Evolutionary conservation across 139 green algal genomes (phyloP).

Genomic region (Chlamydomonas sphaeroides): DNA sequence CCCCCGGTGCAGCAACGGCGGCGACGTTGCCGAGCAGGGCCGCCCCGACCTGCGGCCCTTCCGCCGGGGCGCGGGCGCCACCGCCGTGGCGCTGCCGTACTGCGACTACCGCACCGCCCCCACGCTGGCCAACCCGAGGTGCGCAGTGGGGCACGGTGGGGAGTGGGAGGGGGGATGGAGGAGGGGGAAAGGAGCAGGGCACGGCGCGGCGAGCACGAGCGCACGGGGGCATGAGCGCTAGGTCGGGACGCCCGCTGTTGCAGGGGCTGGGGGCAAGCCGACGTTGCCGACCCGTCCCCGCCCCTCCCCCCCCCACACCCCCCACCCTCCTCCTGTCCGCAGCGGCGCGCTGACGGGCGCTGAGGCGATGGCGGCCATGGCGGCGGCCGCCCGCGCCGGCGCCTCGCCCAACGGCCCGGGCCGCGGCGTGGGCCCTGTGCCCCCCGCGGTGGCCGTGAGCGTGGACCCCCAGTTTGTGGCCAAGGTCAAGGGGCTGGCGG

Average conservation of each 20-base stretch:
- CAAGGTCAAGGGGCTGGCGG: slow-evolving; percentile 6
- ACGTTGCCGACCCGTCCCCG: too few species aligned
- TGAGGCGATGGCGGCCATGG: background rate
- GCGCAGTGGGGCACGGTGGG: too few species aligned
- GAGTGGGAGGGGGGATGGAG: too few species aligned
- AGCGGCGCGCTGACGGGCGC: too few species aligned
- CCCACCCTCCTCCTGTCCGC: too few species aligned
- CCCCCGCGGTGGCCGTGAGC: background rate
- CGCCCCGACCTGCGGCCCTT: slow-evolving; percentile 28
- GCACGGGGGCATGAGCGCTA: too few species aligned
- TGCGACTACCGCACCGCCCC: slow-evolving; percentile 15
- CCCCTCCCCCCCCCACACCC: too few species aligned
- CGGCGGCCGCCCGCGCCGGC: background rate
- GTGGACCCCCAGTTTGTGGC: slow-evolving; percentile 14
- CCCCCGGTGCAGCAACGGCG: background rate
- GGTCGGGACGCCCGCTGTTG: too few species aligned
- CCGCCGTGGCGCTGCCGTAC: background rate
- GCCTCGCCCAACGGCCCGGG: background rate
- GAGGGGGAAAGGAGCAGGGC: too few species aligned
- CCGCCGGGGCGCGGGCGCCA: slow-evolving; percentile 13
- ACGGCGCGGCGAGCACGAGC: too few species aligned
- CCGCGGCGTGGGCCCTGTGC: background rate
- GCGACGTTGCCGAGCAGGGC: slow-evolving; percentile 8
- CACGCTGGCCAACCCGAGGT: slow-evolving; percentile 20
- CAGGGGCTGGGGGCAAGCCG: too few species aligned